phyloP scores from a whole-genome alignment of 768 basidiomycete genomes.

The Suillus bovinus region DNA sequence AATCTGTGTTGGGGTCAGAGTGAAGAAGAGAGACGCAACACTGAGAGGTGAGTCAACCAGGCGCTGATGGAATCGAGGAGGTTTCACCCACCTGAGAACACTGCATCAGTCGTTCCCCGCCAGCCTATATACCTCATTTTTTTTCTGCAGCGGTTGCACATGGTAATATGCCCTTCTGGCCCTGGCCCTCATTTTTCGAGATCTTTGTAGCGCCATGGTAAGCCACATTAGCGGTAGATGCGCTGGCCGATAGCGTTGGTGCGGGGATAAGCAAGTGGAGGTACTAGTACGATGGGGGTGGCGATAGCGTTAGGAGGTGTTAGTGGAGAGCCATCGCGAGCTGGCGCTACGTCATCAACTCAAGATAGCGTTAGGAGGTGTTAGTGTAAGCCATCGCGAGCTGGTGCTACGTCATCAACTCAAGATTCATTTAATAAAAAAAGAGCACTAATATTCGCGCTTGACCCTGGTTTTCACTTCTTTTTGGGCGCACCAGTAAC shows the following conservation, averaged over 20 bases:
- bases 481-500: constrained; percentile 74
- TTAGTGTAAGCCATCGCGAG: constrained; percentile 3
- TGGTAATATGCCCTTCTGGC: constrained; percentile 80
- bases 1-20: constrained; percentile 16
- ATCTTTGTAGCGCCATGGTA: constrained; percentile 77
- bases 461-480: constrained; percentile 50
- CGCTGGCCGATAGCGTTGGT: constrained; percentile 66
- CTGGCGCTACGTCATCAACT: too few species aligned
- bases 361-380: constrained; percentile 16
- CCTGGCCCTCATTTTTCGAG: constrained; percentile 90
- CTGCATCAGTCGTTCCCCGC: constrained; percentile 59
- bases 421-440: not conserved
- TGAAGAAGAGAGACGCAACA: constrained; percentile 24
- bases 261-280: constrained; percentile 4
- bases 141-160: constrained; percentile 84
- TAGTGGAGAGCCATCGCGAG: too few species aligned
- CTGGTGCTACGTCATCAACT: constrained; percentile 2
- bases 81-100: constrained; percentile 7
- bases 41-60: constrained; percentile 18
- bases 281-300: not conserved
- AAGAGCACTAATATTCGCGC: constrained; percentile 23
- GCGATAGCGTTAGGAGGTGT: too few species aligned
- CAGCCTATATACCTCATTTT: constrained; percentile 86
- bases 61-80: constrained; percentile 9
- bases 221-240: constrained; percentile 75